Evolutionary conservation across 768 basidiomycete species (phyloP).

Genomic region (Kwoniella europaea): DNA sequence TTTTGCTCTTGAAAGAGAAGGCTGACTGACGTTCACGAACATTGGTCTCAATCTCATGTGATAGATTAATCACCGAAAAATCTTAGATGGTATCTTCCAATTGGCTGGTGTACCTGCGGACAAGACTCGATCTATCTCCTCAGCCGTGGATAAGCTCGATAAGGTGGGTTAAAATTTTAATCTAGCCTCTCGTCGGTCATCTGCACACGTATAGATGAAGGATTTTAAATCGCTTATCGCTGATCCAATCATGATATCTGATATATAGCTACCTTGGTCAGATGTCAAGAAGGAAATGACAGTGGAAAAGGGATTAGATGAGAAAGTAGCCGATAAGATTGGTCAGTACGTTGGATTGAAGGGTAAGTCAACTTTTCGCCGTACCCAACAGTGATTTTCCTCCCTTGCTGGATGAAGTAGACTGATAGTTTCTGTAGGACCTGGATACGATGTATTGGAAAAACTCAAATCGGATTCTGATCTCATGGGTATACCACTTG

Average conservation of each 20-base stretch:
- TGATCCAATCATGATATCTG: not conserved
- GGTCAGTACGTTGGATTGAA: slow-evolving; percentile 96
- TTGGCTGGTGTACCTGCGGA: slow-evolving; percentile 91
- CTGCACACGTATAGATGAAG: not conserved
- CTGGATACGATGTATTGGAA: slow-evolving; percentile 73
- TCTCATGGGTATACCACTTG: slow-evolving; percentile 72
- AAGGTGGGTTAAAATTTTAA: slow-evolving; percentile 65
- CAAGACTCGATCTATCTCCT: slow-evolving; percentile 89
- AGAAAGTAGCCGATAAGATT: slow-evolving; percentile 83
- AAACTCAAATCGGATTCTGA: slow-evolving; percentile 68
- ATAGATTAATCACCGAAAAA: slow-evolving; percentile 93
- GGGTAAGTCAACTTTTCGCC: slow-evolving; percentile 62
- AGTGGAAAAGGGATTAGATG: slow-evolving; percentile 86
- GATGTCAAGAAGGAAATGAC: slow-evolving; percentile 98
- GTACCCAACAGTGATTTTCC: too few species aligned
- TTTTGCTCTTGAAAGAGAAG: not conserved
- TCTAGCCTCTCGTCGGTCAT: not conserved
- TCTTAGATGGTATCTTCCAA: slow-evolving; percentile 94
- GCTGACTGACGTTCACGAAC: not conserved
- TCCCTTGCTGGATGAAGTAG: not conserved
- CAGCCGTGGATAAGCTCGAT: slow-evolving; percentile 97
- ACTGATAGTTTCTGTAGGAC: slow-evolving; percentile 61
- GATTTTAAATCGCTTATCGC: not conserved
- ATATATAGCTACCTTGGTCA: slow-evolving; percentile 74
- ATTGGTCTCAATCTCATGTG: not conserved